These are phyloP conservation scores for Cyberlindnera maclurae DNA, from an alignment of 805 yeast genomes.

Conservation along the genomic window DNA sequence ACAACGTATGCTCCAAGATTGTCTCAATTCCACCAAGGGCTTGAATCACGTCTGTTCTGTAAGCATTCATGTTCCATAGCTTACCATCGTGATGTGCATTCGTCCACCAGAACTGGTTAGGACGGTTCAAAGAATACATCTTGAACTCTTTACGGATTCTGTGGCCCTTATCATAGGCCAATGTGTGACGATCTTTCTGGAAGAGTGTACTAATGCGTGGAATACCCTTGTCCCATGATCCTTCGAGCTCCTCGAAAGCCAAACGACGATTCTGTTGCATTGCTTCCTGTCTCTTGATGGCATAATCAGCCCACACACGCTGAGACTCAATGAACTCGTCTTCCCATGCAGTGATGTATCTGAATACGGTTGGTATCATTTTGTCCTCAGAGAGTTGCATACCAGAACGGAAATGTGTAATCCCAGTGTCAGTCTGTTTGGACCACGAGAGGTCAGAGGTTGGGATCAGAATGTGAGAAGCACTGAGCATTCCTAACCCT, in stretches of 20 bases:
- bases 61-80: constrained; percentile 87
- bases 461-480: constrained; percentile 92
- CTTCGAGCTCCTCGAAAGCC: constrained; percentile 90
- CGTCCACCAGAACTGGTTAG: constrained; percentile 96
- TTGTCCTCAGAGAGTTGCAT: constrained; percentile 77
- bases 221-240: constrained; percentile 92
- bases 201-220: constrained; percentile 94
- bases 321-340: constrained; percentile 91
- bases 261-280: constrained; percentile 75
- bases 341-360: constrained; percentile 95
- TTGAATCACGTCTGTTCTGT: constrained; percentile 92
- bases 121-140: constrained; percentile 61
- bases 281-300: constrained; percentile 83
- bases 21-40: constrained; percentile 97
- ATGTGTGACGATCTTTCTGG: constrained; percentile 89
- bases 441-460: constrained; percentile 90
- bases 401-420: constrained; percentile 90
- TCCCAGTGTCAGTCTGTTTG: constrained; percentile 87
- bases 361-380: constrained; percentile 84
- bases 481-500: constrained; percentile 96
- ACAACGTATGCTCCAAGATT: constrained; percentile 87
- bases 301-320: constrained; percentile 97
- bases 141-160: constrained; percentile 75
- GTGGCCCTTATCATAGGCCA: constrained; percentile 93
- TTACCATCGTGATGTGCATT: constrained; percentile 90